Percentiles rank a stretch among this genome's conserved stretches.
These are phyloP conservation scores for Coniochaeta sp. DNA, from an alignment of 2,329 filamentous ascomycete species.

Conservation along the genomic window DNA sequence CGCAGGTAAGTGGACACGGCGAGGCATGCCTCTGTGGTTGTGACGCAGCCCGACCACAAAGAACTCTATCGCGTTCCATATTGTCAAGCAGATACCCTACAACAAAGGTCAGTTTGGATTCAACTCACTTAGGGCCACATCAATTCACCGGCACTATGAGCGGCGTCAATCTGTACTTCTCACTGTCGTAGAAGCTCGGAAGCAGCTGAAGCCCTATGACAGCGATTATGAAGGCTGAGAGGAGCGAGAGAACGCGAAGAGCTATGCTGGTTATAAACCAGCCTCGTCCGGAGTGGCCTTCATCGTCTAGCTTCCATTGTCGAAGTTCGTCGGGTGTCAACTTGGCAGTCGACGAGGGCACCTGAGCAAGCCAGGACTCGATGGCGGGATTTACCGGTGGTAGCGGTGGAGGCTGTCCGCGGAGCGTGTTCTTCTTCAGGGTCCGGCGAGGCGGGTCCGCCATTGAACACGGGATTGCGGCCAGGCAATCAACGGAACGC, in stretches of 20 bases:
- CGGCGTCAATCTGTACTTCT: neutral
- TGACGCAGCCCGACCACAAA: neutral
- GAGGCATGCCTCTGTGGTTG: neutral
- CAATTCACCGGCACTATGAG: neutral
- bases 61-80: neutral
- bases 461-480: neutral
- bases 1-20: neutral
- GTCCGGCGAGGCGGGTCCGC: neutral
- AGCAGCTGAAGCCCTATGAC: neutral
- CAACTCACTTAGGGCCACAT: neutral
- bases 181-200: neutral
- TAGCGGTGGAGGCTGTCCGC: neutral
- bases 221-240: neutral
- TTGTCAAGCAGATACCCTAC: neutral
- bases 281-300: neutral
- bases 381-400: neutral
- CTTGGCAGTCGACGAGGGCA: neutral
- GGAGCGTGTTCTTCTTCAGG: neutral
- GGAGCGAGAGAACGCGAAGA: conserved; percentile 1
- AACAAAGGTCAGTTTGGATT: neutral
- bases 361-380: conserved; percentile 2
- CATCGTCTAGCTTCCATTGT: conserved; percentile 3
- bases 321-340: conserved; percentile 1
- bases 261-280: conserved; percentile 1
- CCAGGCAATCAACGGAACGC: neutral